These are phyloP conservation scores for Exophiala sp. DNA, from an alignment of 2,329 filamentous ascomycete species.

Conservation along the genomic window DNA sequence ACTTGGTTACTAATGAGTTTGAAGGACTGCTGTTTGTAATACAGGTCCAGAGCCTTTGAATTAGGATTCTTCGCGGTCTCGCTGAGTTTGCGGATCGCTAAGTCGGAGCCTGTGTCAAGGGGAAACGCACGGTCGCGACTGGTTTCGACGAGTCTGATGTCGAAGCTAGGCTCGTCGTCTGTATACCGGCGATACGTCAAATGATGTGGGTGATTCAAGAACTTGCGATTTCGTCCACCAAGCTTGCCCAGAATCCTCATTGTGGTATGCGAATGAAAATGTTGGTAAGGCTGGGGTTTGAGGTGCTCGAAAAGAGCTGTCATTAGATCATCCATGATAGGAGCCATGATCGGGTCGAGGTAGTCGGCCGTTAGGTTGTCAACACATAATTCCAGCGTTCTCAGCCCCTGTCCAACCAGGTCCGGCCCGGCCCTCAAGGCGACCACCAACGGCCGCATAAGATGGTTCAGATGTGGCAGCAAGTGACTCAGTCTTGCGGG, in stretches of 20 bases:
- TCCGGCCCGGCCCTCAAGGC: conserved; percentile 86
- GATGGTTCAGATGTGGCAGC: conserved; percentile 85
- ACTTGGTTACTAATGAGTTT: conserved; percentile 81
- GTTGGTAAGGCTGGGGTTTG: conserved; percentile 86
- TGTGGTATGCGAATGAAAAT: conserved; percentile 95
- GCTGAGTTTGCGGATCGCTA: conserved; percentile 80
- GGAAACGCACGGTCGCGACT: conserved; percentile 85
- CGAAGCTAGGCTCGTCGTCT: conserved; percentile 81
- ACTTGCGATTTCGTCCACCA: conserved; percentile 90
- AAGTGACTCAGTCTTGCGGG: conserved; percentile 90
- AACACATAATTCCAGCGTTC: conserved; percentile 92
- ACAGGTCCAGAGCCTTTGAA: conserved; percentile 62
- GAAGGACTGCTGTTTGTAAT: conserved; percentile 91
- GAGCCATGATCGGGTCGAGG: conserved; percentile 96
- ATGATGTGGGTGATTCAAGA: conserved; percentile 82
- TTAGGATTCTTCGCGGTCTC: conserved; percentile 64
- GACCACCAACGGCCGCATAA: conserved; percentile 97
- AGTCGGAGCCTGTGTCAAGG: conserved; percentile 75
- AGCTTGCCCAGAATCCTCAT: conserved; percentile 96
- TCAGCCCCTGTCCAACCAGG: conserved; percentile 84
- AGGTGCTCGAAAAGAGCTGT: conserved; percentile 94
- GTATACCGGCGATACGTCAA: conserved; percentile 77
- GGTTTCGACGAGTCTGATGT: conserved; percentile 81
- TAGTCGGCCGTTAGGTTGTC: conserved; percentile 98
- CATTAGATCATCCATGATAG: conserved; percentile 98